Conservation (phyloP, 257 asterid genomes). For the Solanum clarkiae region DNA sequence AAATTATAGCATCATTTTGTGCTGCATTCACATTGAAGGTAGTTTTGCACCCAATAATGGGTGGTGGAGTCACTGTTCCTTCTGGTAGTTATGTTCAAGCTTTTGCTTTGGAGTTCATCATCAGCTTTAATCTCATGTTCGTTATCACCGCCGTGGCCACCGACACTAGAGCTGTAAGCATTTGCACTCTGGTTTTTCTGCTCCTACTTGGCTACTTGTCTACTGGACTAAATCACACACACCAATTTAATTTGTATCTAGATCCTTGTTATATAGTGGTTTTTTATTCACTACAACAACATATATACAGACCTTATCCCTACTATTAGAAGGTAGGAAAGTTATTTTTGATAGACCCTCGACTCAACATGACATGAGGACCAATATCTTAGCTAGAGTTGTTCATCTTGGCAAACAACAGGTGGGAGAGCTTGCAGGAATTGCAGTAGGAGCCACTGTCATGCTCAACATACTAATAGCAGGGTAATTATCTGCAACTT, state of each 20-base stretch:
- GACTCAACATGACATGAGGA: too few species aligned
- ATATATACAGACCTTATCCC: too few species aligned
- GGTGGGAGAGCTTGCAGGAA: conserved; percentile 92
- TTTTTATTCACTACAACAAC: not conserved
- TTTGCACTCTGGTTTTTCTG: not conserved
- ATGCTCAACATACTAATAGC: conserved; percentile 80
- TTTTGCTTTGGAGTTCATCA: conserved; percentile 69
- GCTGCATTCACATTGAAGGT: conserved; percentile 54
- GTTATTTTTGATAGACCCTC: too few species aligned
- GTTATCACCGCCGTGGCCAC: conserved; percentile 89
- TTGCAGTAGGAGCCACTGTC: conserved; percentile 90
- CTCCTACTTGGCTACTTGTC: not conserved
- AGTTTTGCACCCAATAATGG: conserved; percentile 57
- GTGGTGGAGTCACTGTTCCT: conserved; percentile 79
- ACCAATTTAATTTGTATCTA: not conserved
- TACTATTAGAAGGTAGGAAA: too few species aligned
- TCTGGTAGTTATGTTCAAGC: conserved; percentile 43
- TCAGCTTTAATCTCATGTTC: conserved; percentile 82
- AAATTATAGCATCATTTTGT: conserved; percentile 52
- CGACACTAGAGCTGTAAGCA: conserved; percentile 82
- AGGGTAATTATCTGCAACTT: conserved; percentile 30
- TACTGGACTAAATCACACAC: not conserved
- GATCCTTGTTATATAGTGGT: not conserved
- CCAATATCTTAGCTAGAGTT: not conserved
- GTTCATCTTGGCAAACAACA: conserved; percentile 1